Evolutionary conservation across 2,329 filamentous ascomycete species (phyloP).

Genomic region (Fusarium newnesense): DNA sequence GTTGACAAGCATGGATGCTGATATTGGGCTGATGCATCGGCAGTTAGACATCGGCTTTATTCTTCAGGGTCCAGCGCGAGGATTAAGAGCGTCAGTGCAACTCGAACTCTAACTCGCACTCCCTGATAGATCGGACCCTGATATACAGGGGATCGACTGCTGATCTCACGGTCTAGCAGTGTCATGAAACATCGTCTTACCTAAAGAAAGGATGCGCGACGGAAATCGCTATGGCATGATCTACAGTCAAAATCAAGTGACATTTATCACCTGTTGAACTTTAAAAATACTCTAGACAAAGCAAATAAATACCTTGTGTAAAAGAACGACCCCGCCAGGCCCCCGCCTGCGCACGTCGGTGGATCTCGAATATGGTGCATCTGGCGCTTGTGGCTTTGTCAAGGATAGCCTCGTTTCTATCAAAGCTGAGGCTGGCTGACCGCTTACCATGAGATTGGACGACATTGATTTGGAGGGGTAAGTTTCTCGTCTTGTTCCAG

Average conservation of each 20-base stretch:
- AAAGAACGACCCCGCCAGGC: conserved; percentile 29
- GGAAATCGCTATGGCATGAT: conserved; percentile 40
- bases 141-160: conserved; percentile 27
- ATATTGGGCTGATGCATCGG: conserved; percentile 22
- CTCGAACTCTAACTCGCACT: conserved; percentile 19
- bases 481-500: conserved; percentile 21
- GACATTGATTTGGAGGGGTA: conserved; percentile 30
- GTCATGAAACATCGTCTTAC: conserved; percentile 16
- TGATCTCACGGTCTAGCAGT: conserved; percentile 9
- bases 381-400: conserved; percentile 27
- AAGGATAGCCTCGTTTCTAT: conserved; percentile 44
- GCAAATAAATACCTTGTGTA: conserved; percentile 12
- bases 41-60: conserved; percentile 24
- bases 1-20: conserved; percentile 20
- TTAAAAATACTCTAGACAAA: conserved; percentile 14
- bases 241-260: conserved; percentile 13
- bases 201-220: conserved; percentile 14
- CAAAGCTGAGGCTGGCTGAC: conserved; percentile 45
- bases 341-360: conserved; percentile 28
- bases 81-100: conserved; percentile 3
- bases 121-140: conserved; percentile 35
- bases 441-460: conserved; percentile 40
- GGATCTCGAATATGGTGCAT: conserved; percentile 26
- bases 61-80: conserved; percentile 19
- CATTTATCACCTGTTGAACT: conserved; percentile 6